phyloP scores from a whole-genome alignment of 768 basidiomycete genomes.

The Coprinopsis sp. region DNA sequence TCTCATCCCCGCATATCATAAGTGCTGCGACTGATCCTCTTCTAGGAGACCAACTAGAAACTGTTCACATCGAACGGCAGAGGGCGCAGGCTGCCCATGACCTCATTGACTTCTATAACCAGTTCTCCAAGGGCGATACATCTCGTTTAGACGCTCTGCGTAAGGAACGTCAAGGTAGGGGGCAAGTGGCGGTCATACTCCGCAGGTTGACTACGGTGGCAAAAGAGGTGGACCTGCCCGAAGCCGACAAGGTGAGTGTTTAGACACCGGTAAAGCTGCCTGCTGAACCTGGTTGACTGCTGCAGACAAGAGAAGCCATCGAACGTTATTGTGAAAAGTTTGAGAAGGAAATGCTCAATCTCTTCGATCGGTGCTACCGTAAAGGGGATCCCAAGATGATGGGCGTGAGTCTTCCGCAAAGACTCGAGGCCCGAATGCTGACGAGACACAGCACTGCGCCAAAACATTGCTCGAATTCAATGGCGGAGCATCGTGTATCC shows the following conservation, averaged over 20 bases:
- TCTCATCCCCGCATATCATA: constrained; percentile 3
- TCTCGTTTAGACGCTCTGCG: constrained; percentile 66
- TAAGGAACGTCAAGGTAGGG: constrained; percentile 84
- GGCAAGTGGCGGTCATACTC: constrained; percentile 82
- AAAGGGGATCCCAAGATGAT: constrained; percentile 99
- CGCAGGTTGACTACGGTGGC: constrained; percentile 83
- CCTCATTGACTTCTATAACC: constrained; percentile 90
- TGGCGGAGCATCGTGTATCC: constrained; percentile 92
- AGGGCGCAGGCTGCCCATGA: constrained; percentile 93
- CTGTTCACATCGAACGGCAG: constrained; percentile 86
- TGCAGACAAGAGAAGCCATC: constrained; percentile 82
- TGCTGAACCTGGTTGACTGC: background rate
- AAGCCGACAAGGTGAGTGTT: constrained; percentile 65
- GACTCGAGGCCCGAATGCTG: background rate
- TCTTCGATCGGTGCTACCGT: constrained; percentile 94
- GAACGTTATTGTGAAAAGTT: constrained; percentile 98
- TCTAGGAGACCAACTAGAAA: constrained; percentile 91
- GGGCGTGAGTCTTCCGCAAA: constrained; percentile 59
- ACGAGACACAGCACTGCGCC: constrained; percentile 84
- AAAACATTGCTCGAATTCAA: constrained; percentile 97
- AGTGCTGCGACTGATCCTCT: constrained; percentile 3
- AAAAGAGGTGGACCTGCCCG: constrained; percentile 87
- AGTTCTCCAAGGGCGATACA: constrained; percentile 81
- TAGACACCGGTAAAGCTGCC: background rate
- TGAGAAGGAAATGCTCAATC: constrained; percentile 95